Conservation (phyloP, 805 yeast genomes). For the Candida maris region DNA sequence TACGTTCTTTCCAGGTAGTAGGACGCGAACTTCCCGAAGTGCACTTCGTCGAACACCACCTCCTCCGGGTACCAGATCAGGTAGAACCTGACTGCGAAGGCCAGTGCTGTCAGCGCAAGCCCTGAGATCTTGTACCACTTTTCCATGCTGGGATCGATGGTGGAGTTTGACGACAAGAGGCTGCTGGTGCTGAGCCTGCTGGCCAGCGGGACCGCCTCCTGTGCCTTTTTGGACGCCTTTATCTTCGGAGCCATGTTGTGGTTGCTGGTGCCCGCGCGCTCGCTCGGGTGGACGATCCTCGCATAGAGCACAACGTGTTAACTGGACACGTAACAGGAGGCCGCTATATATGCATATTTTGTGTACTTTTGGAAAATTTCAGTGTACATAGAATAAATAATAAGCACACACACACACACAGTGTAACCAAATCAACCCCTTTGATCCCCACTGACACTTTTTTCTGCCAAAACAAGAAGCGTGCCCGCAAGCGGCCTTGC, state of each 20-base stretch:
- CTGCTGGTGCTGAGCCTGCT: not conserved
- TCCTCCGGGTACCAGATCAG: slow-evolving; percentile 61
- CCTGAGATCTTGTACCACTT: slow-evolving; percentile 34
- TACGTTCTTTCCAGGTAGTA: slow-evolving; percentile 86
- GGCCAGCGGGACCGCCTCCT: slow-evolving; percentile 1
- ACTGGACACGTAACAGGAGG: too few species aligned
- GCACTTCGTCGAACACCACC: slow-evolving; percentile 85
- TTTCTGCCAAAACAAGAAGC: too few species aligned
- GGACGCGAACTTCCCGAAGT: slow-evolving; percentile 81
- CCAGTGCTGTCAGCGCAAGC: slow-evolving; percentile 37
- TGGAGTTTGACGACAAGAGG: slow-evolving; percentile 10
- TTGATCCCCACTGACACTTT: too few species aligned
- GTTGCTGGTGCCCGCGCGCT: too few species aligned
- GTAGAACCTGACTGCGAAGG: slow-evolving; percentile 55
- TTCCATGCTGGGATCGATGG: slow-evolving; percentile 23
- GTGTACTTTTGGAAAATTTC: too few species aligned
- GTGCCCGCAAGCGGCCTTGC: too few species aligned
- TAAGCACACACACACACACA: too few species aligned
- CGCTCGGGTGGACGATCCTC: too few species aligned
- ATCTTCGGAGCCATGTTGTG: slow-evolving; percentile 22
- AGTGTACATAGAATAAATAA: too few species aligned
- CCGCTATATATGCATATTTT: too few species aligned
- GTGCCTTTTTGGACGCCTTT: slow-evolving; percentile 13
- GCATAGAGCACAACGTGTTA: too few species aligned
- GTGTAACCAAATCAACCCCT: too few species aligned